A percentile compares a stretch with the other conserved stretches of the same genome.
These are phyloP conservation scores for Hsuehochloa calcarea DNA, from an alignment of 176 grass and related monocot genomes.

Conservation along the genomic window DNA sequence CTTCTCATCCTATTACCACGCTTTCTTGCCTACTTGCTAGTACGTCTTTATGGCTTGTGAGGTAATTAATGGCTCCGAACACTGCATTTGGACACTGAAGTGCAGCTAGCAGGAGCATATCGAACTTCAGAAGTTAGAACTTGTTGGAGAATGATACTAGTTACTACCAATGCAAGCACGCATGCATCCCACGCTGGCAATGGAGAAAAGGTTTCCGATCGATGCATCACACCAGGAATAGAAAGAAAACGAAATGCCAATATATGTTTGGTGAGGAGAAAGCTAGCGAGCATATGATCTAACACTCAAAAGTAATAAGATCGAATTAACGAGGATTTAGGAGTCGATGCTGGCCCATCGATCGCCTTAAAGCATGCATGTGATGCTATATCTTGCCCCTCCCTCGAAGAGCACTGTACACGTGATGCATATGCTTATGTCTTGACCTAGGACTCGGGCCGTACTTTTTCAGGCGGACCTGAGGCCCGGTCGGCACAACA, in stretches of 20 bases:
- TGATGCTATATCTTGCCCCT: conserved; percentile 33
- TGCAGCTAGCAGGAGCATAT: not conserved
- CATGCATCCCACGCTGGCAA: not conserved
- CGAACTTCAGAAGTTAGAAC: not conserved
- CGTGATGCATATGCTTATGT: conserved; percentile 34
- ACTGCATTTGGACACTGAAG: not conserved
- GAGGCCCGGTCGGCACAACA: too few species aligned
- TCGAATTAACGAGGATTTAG: not conserved
- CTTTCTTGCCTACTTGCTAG: not conserved
- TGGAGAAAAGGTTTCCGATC: not conserved
- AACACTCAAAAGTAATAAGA: not conserved
- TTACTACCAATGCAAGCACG: not conserved
- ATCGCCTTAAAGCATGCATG: conserved; percentile 22
- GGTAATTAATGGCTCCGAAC: not conserved
- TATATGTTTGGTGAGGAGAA: not conserved
- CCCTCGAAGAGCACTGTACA: not conserved
- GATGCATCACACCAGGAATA: not conserved
- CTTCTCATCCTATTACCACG: not conserved
- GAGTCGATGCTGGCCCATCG: conserved; percentile 5
- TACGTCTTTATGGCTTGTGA: not conserved
- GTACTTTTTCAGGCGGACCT: too few species aligned
- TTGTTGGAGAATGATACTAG: not conserved
- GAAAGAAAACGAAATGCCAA: not conserved
- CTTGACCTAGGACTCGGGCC: too few species aligned
- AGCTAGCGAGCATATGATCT: conserved; percentile 8